Base-by-base conservation (phyloP, 257 asterid species). In the Fraxinus cuspidata region DNA sequence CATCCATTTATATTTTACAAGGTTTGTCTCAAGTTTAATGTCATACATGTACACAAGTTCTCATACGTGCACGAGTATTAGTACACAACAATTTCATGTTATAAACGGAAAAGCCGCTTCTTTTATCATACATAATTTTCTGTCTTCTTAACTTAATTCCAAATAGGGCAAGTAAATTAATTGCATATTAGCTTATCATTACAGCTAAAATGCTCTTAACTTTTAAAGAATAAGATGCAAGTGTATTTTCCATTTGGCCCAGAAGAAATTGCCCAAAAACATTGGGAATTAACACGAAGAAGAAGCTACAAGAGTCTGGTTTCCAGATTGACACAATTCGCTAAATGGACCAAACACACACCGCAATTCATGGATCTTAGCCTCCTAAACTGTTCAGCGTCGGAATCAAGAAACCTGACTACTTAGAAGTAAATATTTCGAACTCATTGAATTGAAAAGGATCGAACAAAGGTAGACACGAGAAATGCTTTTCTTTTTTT, bases 311-410 rank as follows among this genome's bases (percentile, higher is more conserved):
- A 27, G 34, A 65, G 7, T 65, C 16, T 35, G 77, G 58, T 6
- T 16, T 49, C 58, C 58, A 70, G 13, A 8, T 71, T 31, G 23
- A 47, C 70, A 68, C 72, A 11, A 68, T 68, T 71, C 65, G 18
- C 10, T 1, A 40, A 4, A 72, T 7, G 38, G 75, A 34, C 25
- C 79, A 74, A 74, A 74, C 83, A 67, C 38, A 25, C 19, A 67
- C 83, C 83, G 71, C 66, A 74, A 49, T 68, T 67, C 74, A 16
- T 28, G 83, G 83, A 74, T 74, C 72, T 25, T 44, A 67, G 74
- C 13, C 68, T 40, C 74, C 75, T 51, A 49, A 67, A 29, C n/a
- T 65, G 78, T 79, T 64, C 9, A 32, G 29, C 42, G 66, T 12
- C 21, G 5, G 34, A 44, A 32, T 76, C 49, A 8, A 66, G 73